These are phyloP conservation scores for Aquilaria yunnanensis DNA, from an alignment of 345 rosid species.

Conservation along the genomic window DNA sequence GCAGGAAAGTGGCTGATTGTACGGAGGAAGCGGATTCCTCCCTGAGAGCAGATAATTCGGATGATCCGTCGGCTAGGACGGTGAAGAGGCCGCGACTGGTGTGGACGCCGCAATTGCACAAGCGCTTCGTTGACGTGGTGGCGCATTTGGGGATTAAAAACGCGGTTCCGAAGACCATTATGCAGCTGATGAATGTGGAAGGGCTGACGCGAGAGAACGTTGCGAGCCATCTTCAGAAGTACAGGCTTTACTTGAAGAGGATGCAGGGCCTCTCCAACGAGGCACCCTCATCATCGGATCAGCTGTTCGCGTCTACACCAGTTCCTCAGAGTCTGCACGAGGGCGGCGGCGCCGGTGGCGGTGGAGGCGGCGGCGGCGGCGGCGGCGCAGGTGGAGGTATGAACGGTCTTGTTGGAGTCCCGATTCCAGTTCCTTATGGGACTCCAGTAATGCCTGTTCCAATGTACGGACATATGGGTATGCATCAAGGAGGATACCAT, in stretches of 20 bases:
- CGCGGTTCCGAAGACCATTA: constrained; percentile 97
- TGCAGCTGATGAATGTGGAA: constrained; percentile 98
- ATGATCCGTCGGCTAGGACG: constrained; percentile 58
- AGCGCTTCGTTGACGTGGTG: constrained; percentile 94
- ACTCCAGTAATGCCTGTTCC: constrained; percentile 44
- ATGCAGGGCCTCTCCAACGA: constrained; percentile 72
- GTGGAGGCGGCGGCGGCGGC: constrained; percentile 19
- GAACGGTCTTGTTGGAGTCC: constrained; percentile 37
- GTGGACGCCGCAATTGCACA: constrained; percentile 98
- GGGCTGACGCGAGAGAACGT: constrained; percentile 95
- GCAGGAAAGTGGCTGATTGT: constrained; percentile 39
- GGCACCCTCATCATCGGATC: constrained; percentile 66
- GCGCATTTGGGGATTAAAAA: constrained; percentile 77
- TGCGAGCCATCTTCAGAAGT: constrained; percentile 92
- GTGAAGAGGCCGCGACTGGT: constrained; percentile 77
- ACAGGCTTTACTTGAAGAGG: constrained; percentile 79
- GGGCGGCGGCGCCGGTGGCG: constrained; percentile 20
- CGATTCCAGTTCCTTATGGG: constrained; percentile 43
- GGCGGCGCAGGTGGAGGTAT: constrained; percentile 8
- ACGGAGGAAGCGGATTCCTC: constrained; percentile 83
- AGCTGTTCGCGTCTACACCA: constrained; percentile 70
- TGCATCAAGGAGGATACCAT: constrained; percentile 37
- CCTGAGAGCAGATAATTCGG: constrained; percentile 38
- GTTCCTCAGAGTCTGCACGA: constrained; percentile 64
- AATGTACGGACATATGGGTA: constrained; percentile 55